Evolutionary conservation across 2,329 filamentous ascomycete genomes (phyloP).

Genomic region (Orbilia quercus): DNA sequence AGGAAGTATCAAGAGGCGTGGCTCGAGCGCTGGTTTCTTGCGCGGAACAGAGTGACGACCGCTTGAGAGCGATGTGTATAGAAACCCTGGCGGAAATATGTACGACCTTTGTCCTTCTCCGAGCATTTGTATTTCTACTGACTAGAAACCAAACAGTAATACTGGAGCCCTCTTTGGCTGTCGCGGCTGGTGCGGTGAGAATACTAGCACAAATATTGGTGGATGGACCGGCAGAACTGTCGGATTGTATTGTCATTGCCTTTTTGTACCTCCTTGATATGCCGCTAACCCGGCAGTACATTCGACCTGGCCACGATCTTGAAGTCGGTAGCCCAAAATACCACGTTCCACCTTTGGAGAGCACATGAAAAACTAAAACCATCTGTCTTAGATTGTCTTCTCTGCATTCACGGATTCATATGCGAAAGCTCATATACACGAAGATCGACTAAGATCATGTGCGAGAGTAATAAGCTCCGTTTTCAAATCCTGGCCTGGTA

Average conservation of each 20-base stretch:
- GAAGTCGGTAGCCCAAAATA: constrained; percentile 68
- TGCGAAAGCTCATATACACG: constrained; percentile 67
- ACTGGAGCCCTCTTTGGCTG: constrained; percentile 81
- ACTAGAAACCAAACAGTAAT: constrained; percentile 67
- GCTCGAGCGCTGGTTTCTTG: constrained; percentile 90
- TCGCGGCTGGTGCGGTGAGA: constrained; percentile 84
- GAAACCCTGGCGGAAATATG: constrained; percentile 89
- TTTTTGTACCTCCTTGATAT: constrained; percentile 90
- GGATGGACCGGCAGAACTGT: constrained; percentile 90
- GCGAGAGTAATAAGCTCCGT: constrained; percentile 91
- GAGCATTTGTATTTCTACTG: background rate
- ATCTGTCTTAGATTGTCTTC: constrained; percentile 69
- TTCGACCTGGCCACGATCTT: constrained; percentile 89
- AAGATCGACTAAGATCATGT: constrained; percentile 81
- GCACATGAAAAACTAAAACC: background rate
- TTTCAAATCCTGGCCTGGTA: constrained; percentile 87
- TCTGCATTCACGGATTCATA: constrained; percentile 89
- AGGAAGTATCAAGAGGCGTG: constrained; percentile 85
- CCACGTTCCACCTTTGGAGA: background rate
- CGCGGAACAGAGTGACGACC: constrained; percentile 85
- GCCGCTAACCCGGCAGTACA: constrained; percentile 80
- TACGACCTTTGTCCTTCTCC: constrained; percentile 27
- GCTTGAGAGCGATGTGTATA: constrained; percentile 87
- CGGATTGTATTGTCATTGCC: constrained; percentile 86
- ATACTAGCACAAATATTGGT: constrained; percentile 90